A percentile compares a stretch with the other conserved stretches of the same genome.
Conservation (phyloP, 495 filamentous ascomycete species). For the Aspergillus hancockii region DNA sequence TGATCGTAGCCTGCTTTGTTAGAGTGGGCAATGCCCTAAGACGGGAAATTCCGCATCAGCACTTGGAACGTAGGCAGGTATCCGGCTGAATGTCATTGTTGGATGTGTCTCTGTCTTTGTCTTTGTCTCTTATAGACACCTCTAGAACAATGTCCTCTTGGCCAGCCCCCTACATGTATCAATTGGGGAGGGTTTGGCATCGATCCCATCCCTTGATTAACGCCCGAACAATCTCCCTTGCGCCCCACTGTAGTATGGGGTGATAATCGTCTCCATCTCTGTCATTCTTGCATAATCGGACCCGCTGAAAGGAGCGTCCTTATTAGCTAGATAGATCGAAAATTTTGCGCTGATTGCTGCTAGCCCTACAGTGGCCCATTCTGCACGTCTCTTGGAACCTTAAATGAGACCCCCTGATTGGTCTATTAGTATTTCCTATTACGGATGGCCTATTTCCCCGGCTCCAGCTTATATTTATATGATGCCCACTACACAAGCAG, state of each 20-base stretch:
- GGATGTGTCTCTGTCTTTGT: too few relatives aligned
- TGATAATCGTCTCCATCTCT: not conserved
- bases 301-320: not conserved
- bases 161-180: too few relatives aligned
- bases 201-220: too few relatives aligned
- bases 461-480: not conserved
- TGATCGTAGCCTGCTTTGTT: too few relatives aligned
- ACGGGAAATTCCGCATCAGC: too few relatives aligned
- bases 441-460: not conserved
- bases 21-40: too few relatives aligned
- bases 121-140: too few relatives aligned
- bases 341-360: not conserved
- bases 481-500: not conserved
- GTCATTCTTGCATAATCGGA: not conserved
- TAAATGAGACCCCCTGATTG: not conserved
- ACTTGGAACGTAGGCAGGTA: too few relatives aligned
- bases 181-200: too few relatives aligned
- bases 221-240: not conserved
- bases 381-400: not conserved
- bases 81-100: too few relatives aligned
- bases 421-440: not conserved
- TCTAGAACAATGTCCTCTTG: too few relatives aligned
- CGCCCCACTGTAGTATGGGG: not conserved
- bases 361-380: not conserved
- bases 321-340: not conserved